These are phyloP conservation scores for Powellomyces hirtus DNA, from an alignment of 192 early-diverging fungal species.

Conservation along the genomic window DNA sequence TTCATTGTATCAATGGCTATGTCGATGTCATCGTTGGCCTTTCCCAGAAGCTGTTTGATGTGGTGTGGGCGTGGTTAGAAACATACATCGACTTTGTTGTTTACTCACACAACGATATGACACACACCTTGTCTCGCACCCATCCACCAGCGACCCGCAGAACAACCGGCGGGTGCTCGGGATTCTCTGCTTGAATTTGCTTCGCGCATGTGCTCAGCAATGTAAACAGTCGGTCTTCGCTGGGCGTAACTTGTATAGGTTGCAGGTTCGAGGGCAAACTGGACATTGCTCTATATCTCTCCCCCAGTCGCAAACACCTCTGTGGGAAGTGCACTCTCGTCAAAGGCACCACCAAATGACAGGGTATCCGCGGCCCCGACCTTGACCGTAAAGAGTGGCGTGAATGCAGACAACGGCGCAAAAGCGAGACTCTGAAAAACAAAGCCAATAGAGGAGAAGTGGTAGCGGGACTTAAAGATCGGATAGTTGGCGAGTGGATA, in stretches of 20 bases:
- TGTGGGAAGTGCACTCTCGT: too few relatives aligned
- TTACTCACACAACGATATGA: not conserved
- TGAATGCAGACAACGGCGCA: too few relatives aligned
- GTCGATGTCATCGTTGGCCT: conserved; percentile 87
- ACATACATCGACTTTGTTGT: not conserved
- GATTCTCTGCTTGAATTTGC: conserved; percentile 45
- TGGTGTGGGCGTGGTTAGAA: not conserved
- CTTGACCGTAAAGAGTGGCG: too few relatives aligned
- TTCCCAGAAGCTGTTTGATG: conserved; percentile 69
- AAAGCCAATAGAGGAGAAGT: too few relatives aligned
- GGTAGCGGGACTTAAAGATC: too few relatives aligned
- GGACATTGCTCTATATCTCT: not conserved
- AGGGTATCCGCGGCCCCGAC: too few relatives aligned
- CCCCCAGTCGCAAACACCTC: too few relatives aligned
- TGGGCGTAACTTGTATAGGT: conserved; percentile 44
- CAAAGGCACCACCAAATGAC: too few relatives aligned
- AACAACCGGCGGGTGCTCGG: conserved; percentile 51
- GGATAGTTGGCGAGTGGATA: too few relatives aligned
- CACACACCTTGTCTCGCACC: conserved; percentile 91
- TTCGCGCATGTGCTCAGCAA: conserved; percentile 63
- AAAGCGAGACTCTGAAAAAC: too few relatives aligned
- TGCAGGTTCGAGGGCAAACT: not conserved
- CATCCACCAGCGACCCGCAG: conserved; percentile 96
- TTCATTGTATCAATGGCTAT: conserved; percentile 91
- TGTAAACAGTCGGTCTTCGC: conserved; percentile 67